These are phyloP conservation scores for Fusarium agapanthi DNA, from an alignment of 2,329 filamentous ascomycete genomes.

Conservation along the genomic window DNA sequence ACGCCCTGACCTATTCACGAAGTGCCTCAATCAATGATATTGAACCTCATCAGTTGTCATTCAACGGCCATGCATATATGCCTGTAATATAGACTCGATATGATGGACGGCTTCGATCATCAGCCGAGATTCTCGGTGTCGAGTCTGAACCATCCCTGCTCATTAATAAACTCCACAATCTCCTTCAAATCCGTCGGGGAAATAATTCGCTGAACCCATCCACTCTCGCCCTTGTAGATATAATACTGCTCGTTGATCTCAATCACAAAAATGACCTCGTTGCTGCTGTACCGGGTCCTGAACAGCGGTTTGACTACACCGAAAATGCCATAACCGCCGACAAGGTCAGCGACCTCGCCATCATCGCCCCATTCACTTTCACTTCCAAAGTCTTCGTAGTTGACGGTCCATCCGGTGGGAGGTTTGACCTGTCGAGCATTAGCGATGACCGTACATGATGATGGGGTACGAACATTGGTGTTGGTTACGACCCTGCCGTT, in stretches of 20 bases:
- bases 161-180: background rate
- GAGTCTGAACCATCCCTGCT: background rate
- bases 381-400: background rate
- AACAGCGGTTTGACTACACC: background rate
- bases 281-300: background rate
- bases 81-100: background rate
- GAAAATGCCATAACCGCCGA: background rate
- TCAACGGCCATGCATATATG: fast-evolving
- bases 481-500: background rate
- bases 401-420: background rate
- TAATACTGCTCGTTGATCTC: background rate
- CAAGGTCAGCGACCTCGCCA: background rate
- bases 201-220: background rate
- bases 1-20: fast-evolving
- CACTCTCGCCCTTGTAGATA: background rate
- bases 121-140: background rate
- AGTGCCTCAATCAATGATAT: fast-evolving
- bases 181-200: background rate
- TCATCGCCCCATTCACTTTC: background rate
- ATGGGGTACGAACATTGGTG: background rate
- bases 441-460: fast-evolving
- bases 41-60: fast-evolving
- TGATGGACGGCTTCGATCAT: background rate
- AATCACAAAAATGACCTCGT: background rate
- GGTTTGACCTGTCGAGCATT: background rate